Base-by-base conservation (phyloP, 139 green algal species). In the Chlorella ohadii region DNA sequence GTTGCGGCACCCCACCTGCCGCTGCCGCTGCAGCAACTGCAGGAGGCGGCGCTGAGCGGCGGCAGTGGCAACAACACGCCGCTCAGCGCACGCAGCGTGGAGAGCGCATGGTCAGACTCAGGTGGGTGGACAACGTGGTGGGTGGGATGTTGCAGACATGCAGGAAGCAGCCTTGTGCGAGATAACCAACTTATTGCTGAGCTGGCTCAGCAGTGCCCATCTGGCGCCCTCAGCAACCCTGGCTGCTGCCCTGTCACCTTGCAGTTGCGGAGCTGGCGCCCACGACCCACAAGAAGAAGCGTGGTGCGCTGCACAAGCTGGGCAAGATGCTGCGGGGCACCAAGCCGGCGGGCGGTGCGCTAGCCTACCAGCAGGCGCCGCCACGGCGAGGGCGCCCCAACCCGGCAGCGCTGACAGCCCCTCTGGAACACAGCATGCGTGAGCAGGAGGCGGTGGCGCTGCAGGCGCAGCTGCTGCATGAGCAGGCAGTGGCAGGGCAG, bases 241-340 rank as follows among this genome's bases (percentile, higher is more conserved):
- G n/a, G n/a, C n/a, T n/a, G n/a, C n/a, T n/a, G n/a, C n/a, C n/a
- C n/a, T n/a, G n/a, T n/a, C n/a, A n/a, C n/a, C n/a, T 3, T 41
- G 78, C 78, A 84, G 78, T 77, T n/a, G 66, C 65, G 0, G 78
- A 84, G 31, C 31, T 84, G 78, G 41, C 27, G 3, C 38, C 61
- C 15, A 64, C 36, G 25, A n/a, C n/a, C 31, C 34, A 67, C 31
- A 84, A 84, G 79, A 85, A 79, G 79, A 79, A 70, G 51, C 33
- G 39, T 27, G 79, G 79, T 6, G 68, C 81, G 25, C 81, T 86
- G 70, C 81, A 86, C 70, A 86, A 86, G 81, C 81, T 86, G 4
- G 71, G 67, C 34, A 86, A 86, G 71, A 86, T 86, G 71, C 81
- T 86, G 39, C 56, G 71, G 2, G 71, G 71, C 66, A 70, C 2